A percentile compares a stretch with the other conserved stretches of the same genome.
Evolutionary conservation across 495 filamentous ascomycete genomes (phyloP).

Genomic region (Trichoderma gamsii): DNA sequence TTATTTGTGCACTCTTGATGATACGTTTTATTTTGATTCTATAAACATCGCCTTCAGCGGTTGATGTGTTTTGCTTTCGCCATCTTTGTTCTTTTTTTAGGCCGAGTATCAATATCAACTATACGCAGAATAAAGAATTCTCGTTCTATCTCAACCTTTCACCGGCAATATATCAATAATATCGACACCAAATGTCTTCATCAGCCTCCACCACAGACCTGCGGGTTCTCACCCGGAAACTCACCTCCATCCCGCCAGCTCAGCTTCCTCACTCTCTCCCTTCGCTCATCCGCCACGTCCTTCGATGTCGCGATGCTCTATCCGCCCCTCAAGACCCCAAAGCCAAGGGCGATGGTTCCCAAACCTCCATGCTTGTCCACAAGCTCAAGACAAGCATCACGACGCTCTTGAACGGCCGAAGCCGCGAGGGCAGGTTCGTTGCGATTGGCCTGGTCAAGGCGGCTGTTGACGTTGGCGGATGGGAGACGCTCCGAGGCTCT

Average conservation of each 20-base stretch:
- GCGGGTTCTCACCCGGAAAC: conserved; percentile 58
- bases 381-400: conserved; percentile 73
- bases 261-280: conserved; percentile 60
- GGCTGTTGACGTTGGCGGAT: conserved; percentile 72
- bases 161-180: neutral
- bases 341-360: conserved; percentile 49
- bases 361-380: conserved; percentile 60
- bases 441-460: conserved; percentile 73
- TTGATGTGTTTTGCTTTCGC: neutral
- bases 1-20: neutral
- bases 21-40: neutral
- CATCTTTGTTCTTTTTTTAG: neutral
- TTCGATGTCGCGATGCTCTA: conserved; percentile 53
- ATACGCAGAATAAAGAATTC: neutral
- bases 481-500: conserved; percentile 64
- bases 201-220: conserved; percentile 41
- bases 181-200: neutral
- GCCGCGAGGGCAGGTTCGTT: conserved; percentile 63
- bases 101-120: neutral
- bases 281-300: conserved; percentile 53
- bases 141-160: neutral
- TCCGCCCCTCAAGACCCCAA: conserved; percentile 45
- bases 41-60: neutral
- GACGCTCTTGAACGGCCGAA: conserved; percentile 67
- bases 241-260: conserved; percentile 56